Evolutionary conservation across 768 basidiomycete genomes (phyloP).

Genomic region (Zangia roseola): DNA sequence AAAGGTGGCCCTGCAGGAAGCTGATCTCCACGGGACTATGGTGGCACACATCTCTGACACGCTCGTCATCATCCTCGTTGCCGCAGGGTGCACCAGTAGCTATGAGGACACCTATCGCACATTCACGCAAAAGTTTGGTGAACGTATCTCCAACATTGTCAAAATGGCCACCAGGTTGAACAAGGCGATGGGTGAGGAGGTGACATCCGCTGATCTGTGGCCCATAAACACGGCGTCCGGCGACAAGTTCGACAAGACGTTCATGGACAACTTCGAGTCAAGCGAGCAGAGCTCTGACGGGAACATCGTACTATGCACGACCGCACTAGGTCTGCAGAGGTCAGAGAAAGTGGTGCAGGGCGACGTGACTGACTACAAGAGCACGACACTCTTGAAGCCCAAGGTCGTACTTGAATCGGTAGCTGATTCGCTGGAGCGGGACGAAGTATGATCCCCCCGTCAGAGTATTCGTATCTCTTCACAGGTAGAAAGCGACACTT

Average conservation of each 20-base stretch:
- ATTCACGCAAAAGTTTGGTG: slow-evolving; percentile 35
- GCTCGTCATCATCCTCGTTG: slow-evolving; percentile 41
- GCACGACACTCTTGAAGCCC: slow-evolving; percentile 49
- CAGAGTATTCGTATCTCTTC: not conserved
- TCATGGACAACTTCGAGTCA: slow-evolving; percentile 49
- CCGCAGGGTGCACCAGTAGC: slow-evolving; percentile 37
- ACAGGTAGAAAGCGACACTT: not conserved
- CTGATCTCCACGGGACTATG: slow-evolving; percentile 33
- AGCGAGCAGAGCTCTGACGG: slow-evolving; percentile 8
- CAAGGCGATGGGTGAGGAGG: slow-evolving; percentile 56
- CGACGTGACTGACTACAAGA: slow-evolving; percentile 46
- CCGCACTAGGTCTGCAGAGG: slow-evolving; percentile 50
- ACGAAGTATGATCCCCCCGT: slow-evolving; percentile 15
- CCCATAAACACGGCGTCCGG: slow-evolving; percentile 45
- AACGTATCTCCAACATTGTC: slow-evolving; percentile 35
- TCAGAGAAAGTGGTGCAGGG: slow-evolving; percentile 38
- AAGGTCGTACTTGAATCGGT: slow-evolving; percentile 48
- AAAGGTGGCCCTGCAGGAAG: slow-evolving; percentile 30
- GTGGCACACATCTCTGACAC: slow-evolving; percentile 46
- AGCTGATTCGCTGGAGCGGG: slow-evolving; percentile 30
- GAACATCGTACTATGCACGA: slow-evolving; percentile 50
- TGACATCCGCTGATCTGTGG: slow-evolving; percentile 58
- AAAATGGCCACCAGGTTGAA: slow-evolving; percentile 32
- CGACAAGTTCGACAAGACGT: slow-evolving; percentile 36
- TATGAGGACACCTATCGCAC: slow-evolving; percentile 32